Base-by-base conservation (phyloP, 2,329 filamentous ascomycete genomes). In the Talaromyces piceae region DNA sequence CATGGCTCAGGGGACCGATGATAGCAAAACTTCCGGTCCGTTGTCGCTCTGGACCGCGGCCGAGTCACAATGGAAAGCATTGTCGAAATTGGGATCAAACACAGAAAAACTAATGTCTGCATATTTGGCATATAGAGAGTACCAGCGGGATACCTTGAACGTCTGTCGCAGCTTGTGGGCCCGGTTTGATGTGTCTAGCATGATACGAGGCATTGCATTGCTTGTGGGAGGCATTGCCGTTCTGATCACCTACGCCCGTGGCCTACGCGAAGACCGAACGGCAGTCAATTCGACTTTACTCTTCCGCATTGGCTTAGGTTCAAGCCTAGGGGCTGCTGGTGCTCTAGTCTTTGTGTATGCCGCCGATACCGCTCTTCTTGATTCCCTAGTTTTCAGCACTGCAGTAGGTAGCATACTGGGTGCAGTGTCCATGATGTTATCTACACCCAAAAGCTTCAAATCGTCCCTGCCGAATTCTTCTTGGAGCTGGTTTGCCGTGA, bases 141-240 rank as follows among this genome's bases (percentile, higher is more conserved):
- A 95, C 64, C 90, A 96, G 65, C 75, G 76, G 26, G 82, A 88
- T 63, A 95, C 87, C 0, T 75, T 98, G 41, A 76, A 76, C 25
- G 78, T 91, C 11, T 97, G 88, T 73, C 87, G 90, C 64, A 79
- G 78, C 33, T 74, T 97, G 13, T 98, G 93, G 93, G 90, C 93
- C 20, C 82, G 87, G 30, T 98, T 98, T 59, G 89, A 98, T 66
- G 76, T 95, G 18, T 77, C 82, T 2, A 87, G 86, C 65, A 98
- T 98, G 90, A 63, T 86, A 12, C 77, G 86, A 56, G 93, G 93
- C 44, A 82, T 97, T 31, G 65, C 69, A 0, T 79, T 95, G 49
- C 80, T 94, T 55, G 76, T 81, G 3, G 71, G 80, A 22, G 83
- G 87, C 3, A 77, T 96, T 20, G 58, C 83, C 2, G 69, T 86